Base-by-base conservation (phyloP, 2,329 filamentous ascomycete species). In the Penicillium sp. region DNA sequence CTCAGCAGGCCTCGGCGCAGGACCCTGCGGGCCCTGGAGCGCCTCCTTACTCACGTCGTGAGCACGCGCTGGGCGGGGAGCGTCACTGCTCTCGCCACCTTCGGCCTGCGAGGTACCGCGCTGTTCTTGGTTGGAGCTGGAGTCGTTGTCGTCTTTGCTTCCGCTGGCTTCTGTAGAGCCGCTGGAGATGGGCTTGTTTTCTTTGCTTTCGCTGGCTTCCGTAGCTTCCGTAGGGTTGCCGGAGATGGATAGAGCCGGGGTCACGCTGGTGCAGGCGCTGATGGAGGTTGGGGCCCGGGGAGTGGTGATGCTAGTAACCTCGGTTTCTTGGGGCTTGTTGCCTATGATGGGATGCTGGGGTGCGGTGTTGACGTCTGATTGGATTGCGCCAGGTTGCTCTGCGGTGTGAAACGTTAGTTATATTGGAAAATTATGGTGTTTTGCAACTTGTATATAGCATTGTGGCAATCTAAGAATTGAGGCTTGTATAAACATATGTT, bases 381-480 rank as follows among this genome's bases (percentile, higher is more conserved):
- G 21, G 1, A 67, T 65, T 29, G 69, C 64, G 15, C 60, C 66
- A 15, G 65, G 68, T 69, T 72, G 70, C 44, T 73, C 70, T 73
- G 42, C 2, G 15, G 4, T 4, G 8, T 21, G 13, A 9, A 13
- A 6, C 4, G 27, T 57, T 41, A 53, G 49, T 23, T 42, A 36
- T 44, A 13, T 25, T 47, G 6, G 8, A 12, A 3, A 42, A 12
- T 19, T 29, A 21, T 6, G 4, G 4, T 48, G 13, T 4, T 45
- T 23, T 6, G 17, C 6, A 13, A 6, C 6, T 9, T 6, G 12
- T 36, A 6, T 1, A 10, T 33, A 33, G 29, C 6, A 17, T 25
- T 43, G 7, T 43, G 41, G 41, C 21, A 6, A 25, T 43, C 21
- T 6, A 25, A 12, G 13, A 17, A 43, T 10, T 44, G 17, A 15